Evolutionary conservation across 1,284 basidiomycete species (phyloP).

Genomic region (Boletus smithii): DNA sequence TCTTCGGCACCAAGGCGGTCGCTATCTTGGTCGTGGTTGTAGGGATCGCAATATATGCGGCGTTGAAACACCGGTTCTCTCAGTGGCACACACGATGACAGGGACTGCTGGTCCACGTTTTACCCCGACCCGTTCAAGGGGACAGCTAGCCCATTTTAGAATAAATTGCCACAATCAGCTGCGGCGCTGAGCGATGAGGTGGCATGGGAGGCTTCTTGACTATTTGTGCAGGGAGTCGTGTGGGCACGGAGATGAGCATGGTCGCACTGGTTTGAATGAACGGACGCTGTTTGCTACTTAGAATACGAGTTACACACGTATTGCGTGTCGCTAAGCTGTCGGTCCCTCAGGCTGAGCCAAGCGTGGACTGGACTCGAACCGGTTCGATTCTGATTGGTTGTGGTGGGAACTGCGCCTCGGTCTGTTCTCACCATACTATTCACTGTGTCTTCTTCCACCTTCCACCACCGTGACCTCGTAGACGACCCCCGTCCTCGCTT

Average conservation of each 20-base stretch:
- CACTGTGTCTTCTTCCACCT: no score
- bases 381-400: slow-evolving; percentile 20
- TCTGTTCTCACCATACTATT: slow-evolving; percentile 20
- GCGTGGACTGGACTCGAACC: slow-evolving; percentile 13
- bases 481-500: slow-evolving; percentile 4
- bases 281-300: no score
- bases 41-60: slow-evolving; percentile 40
- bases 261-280: no score
- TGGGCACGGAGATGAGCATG: slow-evolving; percentile 10
- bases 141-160: no score
- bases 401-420: slow-evolving; percentile 24
- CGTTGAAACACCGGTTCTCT: slow-evolving; percentile 26
- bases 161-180: no score
- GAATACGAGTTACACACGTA: no score
- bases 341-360: no score
- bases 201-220: no score
- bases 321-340: no score
- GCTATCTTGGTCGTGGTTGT: slow-evolving; percentile 36
- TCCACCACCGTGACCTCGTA: slow-evolving; percentile 7
- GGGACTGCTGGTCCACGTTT: neutral
- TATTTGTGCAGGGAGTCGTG: no score
- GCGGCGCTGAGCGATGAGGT: no score
- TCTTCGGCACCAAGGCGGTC: slow-evolving; percentile 46
- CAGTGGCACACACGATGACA: slow-evolving; percentile 1
- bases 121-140: no score